Evolutionary conservation across 2,329 filamentous ascomycete genomes (phyloP), one percentile per base, ranked within the genome.

Genomic region (Aaosphaeria arxii): DNA sequence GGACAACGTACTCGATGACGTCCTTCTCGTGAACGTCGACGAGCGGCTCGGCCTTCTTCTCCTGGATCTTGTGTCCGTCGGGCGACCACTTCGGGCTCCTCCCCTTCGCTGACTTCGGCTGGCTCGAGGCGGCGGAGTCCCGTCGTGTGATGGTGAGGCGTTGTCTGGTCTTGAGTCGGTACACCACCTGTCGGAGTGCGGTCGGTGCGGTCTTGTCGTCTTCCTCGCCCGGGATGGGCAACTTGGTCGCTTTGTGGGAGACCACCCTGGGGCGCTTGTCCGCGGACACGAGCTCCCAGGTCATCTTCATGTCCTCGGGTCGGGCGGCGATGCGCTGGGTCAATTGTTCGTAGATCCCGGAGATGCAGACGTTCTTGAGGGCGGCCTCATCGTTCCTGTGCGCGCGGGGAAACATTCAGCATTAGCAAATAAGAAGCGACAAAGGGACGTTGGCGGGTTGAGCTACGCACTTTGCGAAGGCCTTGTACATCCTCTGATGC

Each of bases 1-100:
- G 55, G 36, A 87, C 84, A 4, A 89, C 54, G 59, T 88, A 82
- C 73, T 90, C 87, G 1, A 77, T 65, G 56, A 85, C 75, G 43
- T 80, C 71, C 58, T 79, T 77, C 39, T 40, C 39, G 30, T 6
- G 7, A 30, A 38, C 5, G 24, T 42, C 45, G 17, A 44, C 30
- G 35, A 5, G 7, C 7, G 40, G 38, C 13, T 31, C 30, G 42
- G 56, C 47, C 48, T 51, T 40, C 36, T 32, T 31, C 36, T 29
- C 24, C 7, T 38, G 17, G 17, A 24, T 24, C 7, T 4, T 5
- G 35, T 13, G n/a, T 33, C n/a, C 24, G n/a, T 11, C 7, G 9
- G 39, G 39, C 7, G 9, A 24, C 11, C 11, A 13, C 7, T 9
- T 17, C 7, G 7, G 11, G 39, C 11, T n/a, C 24, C 7, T 7